Evolutionary conservation across 768 basidiomycete genomes (phyloP), one percentile per base, ranked within the genome.

Genomic region (Rhodotorula babjevae): DNA sequence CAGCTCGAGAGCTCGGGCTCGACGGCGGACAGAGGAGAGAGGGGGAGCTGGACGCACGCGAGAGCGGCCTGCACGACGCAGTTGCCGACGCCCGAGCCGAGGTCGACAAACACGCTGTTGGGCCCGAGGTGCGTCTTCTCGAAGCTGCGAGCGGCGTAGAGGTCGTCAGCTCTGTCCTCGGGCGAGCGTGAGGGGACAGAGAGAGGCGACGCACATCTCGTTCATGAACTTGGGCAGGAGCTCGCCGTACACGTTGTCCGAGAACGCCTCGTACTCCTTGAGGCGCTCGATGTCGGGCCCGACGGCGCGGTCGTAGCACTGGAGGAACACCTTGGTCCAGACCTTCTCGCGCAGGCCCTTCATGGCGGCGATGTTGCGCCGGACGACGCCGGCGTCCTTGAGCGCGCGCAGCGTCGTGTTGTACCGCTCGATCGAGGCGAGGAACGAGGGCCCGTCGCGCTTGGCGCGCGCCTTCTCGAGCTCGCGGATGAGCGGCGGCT

Each of bases 241-340:
- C 79, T 96, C 94, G 71, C 90, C 95, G 78, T 93, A 97, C 40
- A 90, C 91, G 64, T 89, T 88, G 78, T 88, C 79, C 42, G 65
- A 90, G 88, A 83, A 94, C 88, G 44, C 91, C 87, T 77, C 87
- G 80, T 97, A 94, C 76, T 88, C 86, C 78, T 86, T 88, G 65
- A 98, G 84, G 68, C 85, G 86, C 64, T 87, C 86, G n/a, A 93
- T 87, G 77, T 90, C 87, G 0, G 96, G 96, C 11, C 94, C 94
- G 2, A 97, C 93, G 27, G 88, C 87, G 40, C 96, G 87, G 78
- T 97, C 92, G 78, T 99, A 98, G 50, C 89, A 90, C 83, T 97
- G 93, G 57, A 93, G 92, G 64, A 90, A 84, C 61, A 95, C 86
- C 55, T 89, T 87, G 82, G 87, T 84, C 68, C 90, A 83, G 4